A percentile compares a stretch with the other conserved stretches of the same genome.
Conservation (phyloP, 164 flowering plant species). For the Euptelea pleiosperma region DNA sequence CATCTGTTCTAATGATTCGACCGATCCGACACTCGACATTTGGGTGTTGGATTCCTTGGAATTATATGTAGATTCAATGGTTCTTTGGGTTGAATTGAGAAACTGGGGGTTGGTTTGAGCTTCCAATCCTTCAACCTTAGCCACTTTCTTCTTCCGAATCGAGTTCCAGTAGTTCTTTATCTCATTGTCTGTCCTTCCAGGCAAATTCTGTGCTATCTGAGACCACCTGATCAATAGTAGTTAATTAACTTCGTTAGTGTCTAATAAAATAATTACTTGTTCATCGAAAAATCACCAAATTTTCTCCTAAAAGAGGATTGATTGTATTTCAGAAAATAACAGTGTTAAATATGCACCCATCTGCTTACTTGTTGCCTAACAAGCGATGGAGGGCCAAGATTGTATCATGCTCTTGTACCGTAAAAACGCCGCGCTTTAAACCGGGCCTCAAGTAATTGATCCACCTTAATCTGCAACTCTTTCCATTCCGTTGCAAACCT, state of each 20-base stretch:
- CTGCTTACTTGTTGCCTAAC: constrained; percentile 84
- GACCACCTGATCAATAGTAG: constrained; percentile 64
- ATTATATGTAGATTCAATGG: constrained; percentile 11
- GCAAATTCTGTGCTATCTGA: constrained; percentile 72
- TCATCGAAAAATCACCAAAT: no score
- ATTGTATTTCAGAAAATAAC: no score
- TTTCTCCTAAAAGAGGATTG: no score
- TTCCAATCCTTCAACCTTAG: constrained; percentile 27
- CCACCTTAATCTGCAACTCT: constrained; percentile 92
- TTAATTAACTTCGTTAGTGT: background rate
- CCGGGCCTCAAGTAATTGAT: constrained; percentile 89
- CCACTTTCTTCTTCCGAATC: constrained; percentile 57
- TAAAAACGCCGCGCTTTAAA: constrained; percentile 60
- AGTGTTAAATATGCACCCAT: no score
- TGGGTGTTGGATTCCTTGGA: constrained; percentile 9
- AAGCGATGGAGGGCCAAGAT: constrained; percentile 58
- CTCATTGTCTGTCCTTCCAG: constrained; percentile 94
- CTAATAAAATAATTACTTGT: no score
- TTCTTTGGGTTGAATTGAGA: no score
- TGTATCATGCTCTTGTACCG: constrained; percentile 57
- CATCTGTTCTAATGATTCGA: constrained; percentile 22
- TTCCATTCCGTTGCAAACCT: constrained; percentile 91
- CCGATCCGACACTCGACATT: constrained; percentile 17
- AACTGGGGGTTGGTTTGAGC: constrained; percentile 14
- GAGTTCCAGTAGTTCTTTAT: constrained; percentile 93